Evolutionary conservation across 1,284 basidiomycete species (phyloP), one percentile per base, ranked within the genome.

Genomic region (Cryptococcus maquisensis): DNA sequence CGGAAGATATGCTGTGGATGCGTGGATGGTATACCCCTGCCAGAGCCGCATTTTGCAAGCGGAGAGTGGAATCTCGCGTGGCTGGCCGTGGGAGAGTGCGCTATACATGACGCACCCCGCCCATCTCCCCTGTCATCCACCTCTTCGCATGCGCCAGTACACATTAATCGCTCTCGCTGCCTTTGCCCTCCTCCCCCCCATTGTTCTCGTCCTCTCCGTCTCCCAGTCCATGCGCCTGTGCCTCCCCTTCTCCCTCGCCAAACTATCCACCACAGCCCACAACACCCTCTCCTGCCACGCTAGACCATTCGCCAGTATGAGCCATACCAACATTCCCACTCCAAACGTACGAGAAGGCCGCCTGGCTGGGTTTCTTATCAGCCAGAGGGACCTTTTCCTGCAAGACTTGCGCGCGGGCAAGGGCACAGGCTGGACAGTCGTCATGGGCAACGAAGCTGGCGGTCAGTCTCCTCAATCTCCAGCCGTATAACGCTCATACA

Each of bases 381-480:
- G 66, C 26, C 79, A 76, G 59, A 82, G 80, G 57, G 62, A 71
- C n/a, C 62, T 61, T 4, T 84, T 84, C 62, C 56, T 84, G 48
- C 63, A 63, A 2, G 81, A 80, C 36, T 57, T 83, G 5, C 57
- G 72, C 8, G 63, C 64, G 1, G 80, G 79, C 0, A 77, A 76
- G 51, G 80, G 68, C 12, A 64, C 68, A 9, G 81, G 84, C 42
- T 96, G 91, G 91, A 86, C 82, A 0, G 79, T 94, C 5, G 86
- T 85, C 0, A 88, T 90, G 83, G 92, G 92, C 1, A 95, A 96
- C 69, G 91, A 95, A 74, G 88, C 92, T 10, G 90, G 90, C 68
- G 91, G 92, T 90, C 67, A 57, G 82, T 66, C 40, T 42, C 20
- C 18, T 26, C 35, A 44, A 26, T 37, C 43, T 28, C 39, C 7